phyloP scores from a whole-genome alignment of 805 yeast genomes.

The Lipomyces orientalis region DNA sequence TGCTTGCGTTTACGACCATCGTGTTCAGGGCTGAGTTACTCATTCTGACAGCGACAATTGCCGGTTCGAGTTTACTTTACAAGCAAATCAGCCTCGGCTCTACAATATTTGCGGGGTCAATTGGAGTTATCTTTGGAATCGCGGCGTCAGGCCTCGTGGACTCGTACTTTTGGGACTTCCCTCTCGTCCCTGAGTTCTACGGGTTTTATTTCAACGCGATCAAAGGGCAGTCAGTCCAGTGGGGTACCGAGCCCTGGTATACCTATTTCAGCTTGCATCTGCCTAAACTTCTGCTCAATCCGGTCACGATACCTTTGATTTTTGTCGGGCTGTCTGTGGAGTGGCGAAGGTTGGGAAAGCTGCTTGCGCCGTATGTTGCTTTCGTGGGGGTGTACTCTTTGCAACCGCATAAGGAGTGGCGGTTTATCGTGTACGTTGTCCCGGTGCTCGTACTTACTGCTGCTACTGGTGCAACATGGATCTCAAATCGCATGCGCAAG shows the following conservation, averaged over 20 bases:
- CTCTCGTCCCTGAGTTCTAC: conserved; percentile 73
- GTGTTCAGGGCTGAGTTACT: conserved; percentile 77
- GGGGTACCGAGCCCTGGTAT: conserved; percentile 83
- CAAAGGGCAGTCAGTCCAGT: conserved; percentile 71
- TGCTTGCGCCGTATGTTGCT: conserved; percentile 57
- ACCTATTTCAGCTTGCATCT: conserved; percentile 67
- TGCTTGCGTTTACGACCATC: conserved; percentile 66
- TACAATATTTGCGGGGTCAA: conserved; percentile 50
- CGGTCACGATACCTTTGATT: conserved; percentile 48
- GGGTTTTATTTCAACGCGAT: conserved; percentile 77
- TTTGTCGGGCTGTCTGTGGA: conserved; percentile 52
- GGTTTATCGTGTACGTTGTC: conserved; percentile 77
- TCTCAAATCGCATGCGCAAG: conserved; percentile 30
- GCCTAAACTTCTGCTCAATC: conserved; percentile 50
- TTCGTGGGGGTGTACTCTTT: conserved; percentile 71
- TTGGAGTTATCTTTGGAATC: conserved; percentile 62
- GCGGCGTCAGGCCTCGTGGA: conserved; percentile 60
- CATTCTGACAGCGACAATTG: conserved; percentile 55
- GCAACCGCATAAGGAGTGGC: conserved; percentile 94
- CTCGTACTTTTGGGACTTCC: conserved; percentile 72
- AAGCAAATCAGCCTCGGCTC: conserved; percentile 54
- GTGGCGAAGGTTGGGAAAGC: conserved; percentile 40
- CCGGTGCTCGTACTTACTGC: conserved; percentile 72
- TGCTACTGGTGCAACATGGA: conserved; percentile 58
- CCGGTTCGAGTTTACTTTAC: conserved; percentile 51